Percentiles rank a stretch among this genome's conserved stretches.
Evolutionary conservation across 768 basidiomycete genomes (phyloP).

Genomic region (Collybiopsis confluens): DNA sequence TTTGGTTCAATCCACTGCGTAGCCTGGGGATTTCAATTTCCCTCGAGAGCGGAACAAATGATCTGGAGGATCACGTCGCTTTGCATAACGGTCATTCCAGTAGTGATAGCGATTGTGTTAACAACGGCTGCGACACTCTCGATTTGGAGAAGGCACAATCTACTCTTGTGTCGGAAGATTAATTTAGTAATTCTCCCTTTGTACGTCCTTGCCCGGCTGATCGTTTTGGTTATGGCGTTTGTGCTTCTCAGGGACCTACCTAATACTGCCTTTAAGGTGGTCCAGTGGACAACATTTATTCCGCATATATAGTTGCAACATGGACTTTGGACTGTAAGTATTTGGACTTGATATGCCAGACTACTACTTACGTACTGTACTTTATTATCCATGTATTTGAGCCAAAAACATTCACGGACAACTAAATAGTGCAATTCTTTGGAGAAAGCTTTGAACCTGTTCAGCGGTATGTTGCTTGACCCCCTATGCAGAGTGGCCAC

Average conservation of each 20-base stretch:
- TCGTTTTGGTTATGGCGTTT: slow-evolving; percentile 13
- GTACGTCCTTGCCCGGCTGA: slow-evolving; percentile 12
- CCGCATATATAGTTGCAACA: slow-evolving; percentile 13
- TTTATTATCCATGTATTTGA: too few species aligned
- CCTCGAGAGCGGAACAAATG: slow-evolving; percentile 12
- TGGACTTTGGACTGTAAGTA: too few species aligned
- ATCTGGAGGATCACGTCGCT: slow-evolving; percentile 19
- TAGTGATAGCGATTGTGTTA: background rate
- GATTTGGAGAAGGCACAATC: too few species aligned
- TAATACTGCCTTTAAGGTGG: slow-evolving; percentile 1
- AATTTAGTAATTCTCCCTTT: background rate
- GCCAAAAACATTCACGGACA: too few species aligned
- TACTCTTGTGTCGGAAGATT: background rate
- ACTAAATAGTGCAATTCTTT: too few species aligned
- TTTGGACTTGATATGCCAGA: too few species aligned
- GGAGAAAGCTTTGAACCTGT: too few species aligned
- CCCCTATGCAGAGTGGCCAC: too few species aligned
- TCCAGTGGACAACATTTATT: slow-evolving; percentile 17
- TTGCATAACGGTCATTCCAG: slow-evolving; percentile 10
- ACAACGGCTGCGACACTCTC: too few species aligned
- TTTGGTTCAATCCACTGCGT: slow-evolving; percentile 25
- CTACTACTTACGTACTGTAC: too few species aligned
- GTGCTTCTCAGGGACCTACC: slow-evolving; percentile 8
- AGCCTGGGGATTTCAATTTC: slow-evolving; percentile 20
- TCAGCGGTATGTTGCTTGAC: too few species aligned